phyloP scores from a whole-genome alignment of 1,284 basidiomycete species.

The Trametes sp. region DNA sequence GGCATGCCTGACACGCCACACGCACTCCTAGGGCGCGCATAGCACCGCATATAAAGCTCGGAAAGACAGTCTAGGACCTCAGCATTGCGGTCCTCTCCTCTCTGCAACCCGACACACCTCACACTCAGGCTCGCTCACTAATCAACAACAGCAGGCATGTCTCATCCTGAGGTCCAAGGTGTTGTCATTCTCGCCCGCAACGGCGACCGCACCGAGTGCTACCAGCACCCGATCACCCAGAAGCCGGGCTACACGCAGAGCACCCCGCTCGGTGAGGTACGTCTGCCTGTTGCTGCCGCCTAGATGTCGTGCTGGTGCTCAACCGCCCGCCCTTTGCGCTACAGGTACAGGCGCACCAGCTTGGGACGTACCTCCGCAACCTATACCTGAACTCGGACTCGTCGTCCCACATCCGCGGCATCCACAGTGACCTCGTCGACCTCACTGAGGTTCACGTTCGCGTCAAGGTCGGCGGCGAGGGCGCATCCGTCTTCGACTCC shows the following conservation, averaged over 20 bases:
- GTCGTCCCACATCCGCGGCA: conserved; percentile 69
- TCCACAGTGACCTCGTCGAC: conserved; percentile 72
- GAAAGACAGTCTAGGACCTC: background rate
- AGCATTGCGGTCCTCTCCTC: conserved; percentile 23
- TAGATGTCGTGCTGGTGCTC: background rate
- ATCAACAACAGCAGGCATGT: conserved; percentile 47
- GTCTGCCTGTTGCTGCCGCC: conserved; percentile 30
- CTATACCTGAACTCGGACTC: conserved; percentile 74
- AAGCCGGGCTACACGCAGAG: conserved; percentile 75
- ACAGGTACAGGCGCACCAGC: conserved; percentile 75
- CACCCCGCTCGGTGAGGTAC: conserved; percentile 84
- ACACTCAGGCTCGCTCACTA: background rate
- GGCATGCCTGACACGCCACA: conserved; percentile 17
- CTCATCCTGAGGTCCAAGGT: conserved; percentile 72
- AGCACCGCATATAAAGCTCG: conserved; percentile 8
- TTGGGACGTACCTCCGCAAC: conserved; percentile 72
- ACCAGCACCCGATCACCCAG: conserved; percentile 78
- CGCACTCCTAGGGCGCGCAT: background rate
- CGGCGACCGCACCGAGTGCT: conserved; percentile 78
- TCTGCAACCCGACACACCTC: background rate
- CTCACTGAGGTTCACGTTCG: conserved; percentile 76
- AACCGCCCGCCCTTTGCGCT: background rate
- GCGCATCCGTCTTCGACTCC: conserved; percentile 85
- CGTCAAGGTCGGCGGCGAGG: conserved; percentile 86
- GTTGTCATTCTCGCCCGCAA: conserved; percentile 86